Conservation (phyloP, 257 asterid genomes). For the Solanum chilense region DNA sequence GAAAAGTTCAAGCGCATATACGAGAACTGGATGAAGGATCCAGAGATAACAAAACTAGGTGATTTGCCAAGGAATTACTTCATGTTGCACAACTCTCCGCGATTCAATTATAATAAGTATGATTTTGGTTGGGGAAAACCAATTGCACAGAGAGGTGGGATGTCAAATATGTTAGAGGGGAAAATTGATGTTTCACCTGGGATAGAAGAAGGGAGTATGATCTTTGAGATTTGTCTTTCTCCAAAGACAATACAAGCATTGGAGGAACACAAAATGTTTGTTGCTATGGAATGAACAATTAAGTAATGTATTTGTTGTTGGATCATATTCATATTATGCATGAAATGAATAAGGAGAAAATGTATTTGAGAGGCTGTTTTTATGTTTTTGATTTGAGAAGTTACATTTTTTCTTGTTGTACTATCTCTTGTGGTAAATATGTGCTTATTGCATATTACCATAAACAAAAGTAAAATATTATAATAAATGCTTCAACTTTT, state of each 20-base stretch:
- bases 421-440: too few relatives aligned
- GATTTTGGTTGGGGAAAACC: slow-evolving; percentile 64
- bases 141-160: slow-evolving; percentile 33
- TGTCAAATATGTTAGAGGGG: slow-evolving; percentile 24
- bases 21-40: neutral
- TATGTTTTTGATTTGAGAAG: too few relatives aligned
- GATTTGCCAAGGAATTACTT: neutral
- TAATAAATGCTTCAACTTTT: too few relatives aligned
- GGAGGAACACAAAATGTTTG: slow-evolving; percentile 21
- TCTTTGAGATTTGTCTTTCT: slow-evolving; percentile 25
- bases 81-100: slow-evolving; percentile 21
- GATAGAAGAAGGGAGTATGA: slow-evolving; percentile 26
- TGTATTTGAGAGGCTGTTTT: too few relatives aligned
- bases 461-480: too few relatives aligned
- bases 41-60: slow-evolving; percentile 7
- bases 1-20: neutral
- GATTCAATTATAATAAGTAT: slow-evolving; percentile 30
- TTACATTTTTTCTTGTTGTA: too few relatives aligned
- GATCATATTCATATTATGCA: too few relatives aligned
- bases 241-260: slow-evolving; percentile 16
- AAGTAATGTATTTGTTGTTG: too few relatives aligned
- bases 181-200: slow-evolving; percentile 25
- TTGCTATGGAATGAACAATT: neutral
- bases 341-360: too few relatives aligned
- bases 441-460: too few relatives aligned